Base-by-base conservation (phyloP, 2,329 filamentous ascomycete genomes). In the Colletotrichum sp. region DNA sequence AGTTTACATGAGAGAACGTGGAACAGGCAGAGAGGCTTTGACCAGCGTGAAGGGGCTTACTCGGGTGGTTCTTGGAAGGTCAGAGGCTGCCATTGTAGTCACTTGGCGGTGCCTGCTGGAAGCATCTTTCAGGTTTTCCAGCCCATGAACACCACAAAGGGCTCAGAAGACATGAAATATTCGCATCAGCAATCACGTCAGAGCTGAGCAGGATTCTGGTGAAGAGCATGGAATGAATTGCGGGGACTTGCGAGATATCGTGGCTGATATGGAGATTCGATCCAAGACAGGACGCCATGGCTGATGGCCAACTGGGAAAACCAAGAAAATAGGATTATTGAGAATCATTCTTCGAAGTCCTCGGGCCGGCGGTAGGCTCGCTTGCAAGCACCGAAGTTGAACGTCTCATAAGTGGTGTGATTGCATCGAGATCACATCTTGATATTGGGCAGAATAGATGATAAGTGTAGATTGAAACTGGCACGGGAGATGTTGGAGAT, bases 261-360 rank as follows among this genome's bases (percentile, higher is more conserved):
- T 36, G 38, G 68, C 52, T 43, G n/a, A 36, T n/a, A 34, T 8
- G 24, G 61, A 65, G 12, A 13, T 28, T 52, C 48, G 26, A 34
- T 60, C 32, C 30, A 26, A 75, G 72, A 75, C 69, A 72, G 26
- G 21, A 32, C 70, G 73, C 70, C 70, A 8, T 73, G 73, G 73
- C 73, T 68, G 63, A 10, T 21, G 16, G 8, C n/a, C 10, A 26
- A n/a, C 36, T 43, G 58, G 58, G 8, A 73, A 75, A 74, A 64
- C 18, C 64, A 68, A 58, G 58, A 64, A 68, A 75, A 57, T 60
- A 21, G 57, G 38, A 75, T 68, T 73, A 64, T 15, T 63, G 68
- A 73, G 73, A 75, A 28, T 75, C 70, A 67, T 36, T 52, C 9
- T 28, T 18, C 16, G 16, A 8, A 36, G 2, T 26, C 28, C 57